Evolutionary conservation across 768 basidiomycete species (phyloP), one percentile per base, ranked within the genome.

Genomic region (Paxillus involutus): DNA sequence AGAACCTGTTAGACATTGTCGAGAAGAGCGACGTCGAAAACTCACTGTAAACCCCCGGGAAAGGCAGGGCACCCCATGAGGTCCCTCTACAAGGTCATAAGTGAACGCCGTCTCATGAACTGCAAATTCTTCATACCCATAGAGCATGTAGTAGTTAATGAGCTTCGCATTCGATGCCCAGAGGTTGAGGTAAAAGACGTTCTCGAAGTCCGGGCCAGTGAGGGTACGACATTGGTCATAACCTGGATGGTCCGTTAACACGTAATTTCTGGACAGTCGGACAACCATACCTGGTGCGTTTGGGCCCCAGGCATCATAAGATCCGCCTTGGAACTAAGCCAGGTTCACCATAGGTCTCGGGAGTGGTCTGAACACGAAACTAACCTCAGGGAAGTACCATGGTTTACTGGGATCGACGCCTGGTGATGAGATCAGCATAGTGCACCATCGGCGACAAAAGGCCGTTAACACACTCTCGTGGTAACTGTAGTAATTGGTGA

Each of bases 131-230:
- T 26, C 72, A 26, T 65, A 87, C 87, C 87, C 90, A 60, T 84
- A 91, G 50, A 91, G 59, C 92, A 94, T 93, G 69, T 94, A 94
- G 57, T 88, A 89, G 61, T 82, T 91, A 54, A 92, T 83, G 43
- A 94, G 62, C 63, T 92, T 94, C 2, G 83, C 88, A 68, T 92
- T 93, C 46, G 81, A 79, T 10, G 91, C 89, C 86, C 87, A 91
- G 43, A 90, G 75, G 49, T 88, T 75, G 53, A 83, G 77, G 60
- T 94, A 83, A 69, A 91, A 93, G 6, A 93, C 92, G 40, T 83
- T 86, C 69, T 85, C 78, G 69, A 91, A 92, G 61, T 86, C 77
- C 1, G 86, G 73, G 3, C 88, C 88, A 11, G 89, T 91, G 56
- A 92, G 72, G 2, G 75, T 69, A 26, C 80, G 76, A 63, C 90